Evolutionary conservation across 2,329 filamentous ascomycete species (phyloP).

Genomic region (Colletotrichum lini): DNA sequence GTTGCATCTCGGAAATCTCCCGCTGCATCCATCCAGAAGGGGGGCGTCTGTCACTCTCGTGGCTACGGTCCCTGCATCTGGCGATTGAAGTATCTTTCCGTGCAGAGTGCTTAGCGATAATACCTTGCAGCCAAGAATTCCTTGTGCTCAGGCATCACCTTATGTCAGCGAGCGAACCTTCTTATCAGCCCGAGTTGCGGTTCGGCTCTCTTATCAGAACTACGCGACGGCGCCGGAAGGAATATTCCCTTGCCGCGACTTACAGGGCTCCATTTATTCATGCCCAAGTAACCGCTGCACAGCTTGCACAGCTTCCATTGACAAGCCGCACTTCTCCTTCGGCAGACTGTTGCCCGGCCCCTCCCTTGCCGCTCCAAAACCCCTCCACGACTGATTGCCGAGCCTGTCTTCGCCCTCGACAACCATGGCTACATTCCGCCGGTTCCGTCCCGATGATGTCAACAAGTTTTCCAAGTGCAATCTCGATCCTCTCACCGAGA

Average conservation of each 20-base stretch:
- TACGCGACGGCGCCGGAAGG: neutral
- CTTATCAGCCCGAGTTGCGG: no score
- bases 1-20: neutral
- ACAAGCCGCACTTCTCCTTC: neutral
- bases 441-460: conserved; percentile 87
- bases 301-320: neutral
- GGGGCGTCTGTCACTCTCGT: conserved; percentile 4
- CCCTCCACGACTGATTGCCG: conserved; percentile 3
- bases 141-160: neutral
- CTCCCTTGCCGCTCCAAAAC: conserved; percentile 10
- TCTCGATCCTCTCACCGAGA: conserved; percentile 96
- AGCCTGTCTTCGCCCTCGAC: neutral
- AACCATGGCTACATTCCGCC: conserved; percentile 85
- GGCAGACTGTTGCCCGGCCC: neutral
- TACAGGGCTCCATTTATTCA: no score
- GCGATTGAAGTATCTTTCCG: neutral
- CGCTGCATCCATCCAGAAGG: conserved; percentile 4
- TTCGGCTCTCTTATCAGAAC: conserved; percentile 6
- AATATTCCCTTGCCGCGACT: neutral
- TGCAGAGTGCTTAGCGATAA: no score
- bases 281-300: no score
- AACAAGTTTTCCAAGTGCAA: conserved; percentile 95
- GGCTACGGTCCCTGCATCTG: conserved; percentile 10
- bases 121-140: neutral
- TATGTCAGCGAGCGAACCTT: conserved; percentile 1